Evolutionary conservation across 2,329 filamentous ascomycete genomes (phyloP).

Genomic region (Alternaria gaisen): DNA sequence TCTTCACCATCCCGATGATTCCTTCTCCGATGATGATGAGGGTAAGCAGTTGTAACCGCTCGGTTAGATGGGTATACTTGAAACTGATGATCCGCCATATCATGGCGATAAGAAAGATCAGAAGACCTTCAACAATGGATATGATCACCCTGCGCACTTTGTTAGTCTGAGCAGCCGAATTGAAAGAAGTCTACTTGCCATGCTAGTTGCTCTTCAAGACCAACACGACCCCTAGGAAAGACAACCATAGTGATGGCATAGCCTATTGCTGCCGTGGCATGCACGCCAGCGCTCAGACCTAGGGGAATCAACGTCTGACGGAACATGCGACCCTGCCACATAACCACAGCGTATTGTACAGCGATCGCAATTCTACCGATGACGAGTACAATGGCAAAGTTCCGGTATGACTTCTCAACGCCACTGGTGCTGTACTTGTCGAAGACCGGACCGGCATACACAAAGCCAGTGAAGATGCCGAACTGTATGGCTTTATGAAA

Average conservation of each 20-base stretch:
- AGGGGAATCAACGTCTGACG: slow-evolving; percentile 31
- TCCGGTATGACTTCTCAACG: slow-evolving; percentile 25
- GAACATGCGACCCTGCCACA: slow-evolving; percentile 33
- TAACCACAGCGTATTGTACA: slow-evolving; percentile 33
- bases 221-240: slow-evolving; percentile 20
- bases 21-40: slow-evolving; percentile 71
- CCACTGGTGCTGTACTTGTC: slow-evolving; percentile 33
- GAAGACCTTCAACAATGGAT: slow-evolving; percentile 31
- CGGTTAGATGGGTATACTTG: slow-evolving; percentile 66
- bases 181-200: slow-evolving; percentile 17
- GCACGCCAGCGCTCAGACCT: slow-evolving; percentile 27
- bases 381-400: slow-evolving; percentile 30
- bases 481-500: slow-evolving; percentile 68
- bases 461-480: slow-evolving; percentile 71
- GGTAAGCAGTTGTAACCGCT: slow-evolving; percentile 67
- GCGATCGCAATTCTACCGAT: slow-evolving; percentile 29
- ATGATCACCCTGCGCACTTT: slow-evolving; percentile 24
- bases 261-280: slow-evolving; percentile 20
- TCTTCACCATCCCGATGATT: slow-evolving; percentile 64
- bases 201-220: slow-evolving; percentile 25
- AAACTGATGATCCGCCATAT: slow-evolving; percentile 64
- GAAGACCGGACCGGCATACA: slow-evolving; percentile 62
- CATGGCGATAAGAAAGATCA: slow-evolving; percentile 35
- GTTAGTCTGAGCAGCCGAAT: slow-evolving; percentile 1
- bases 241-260: slow-evolving; percentile 26